Evolutionary conservation across 2,329 filamentous ascomycete genomes (phyloP), one percentile per base, ranked within the genome.

Genomic region (Huntiella moniliformis): DNA sequence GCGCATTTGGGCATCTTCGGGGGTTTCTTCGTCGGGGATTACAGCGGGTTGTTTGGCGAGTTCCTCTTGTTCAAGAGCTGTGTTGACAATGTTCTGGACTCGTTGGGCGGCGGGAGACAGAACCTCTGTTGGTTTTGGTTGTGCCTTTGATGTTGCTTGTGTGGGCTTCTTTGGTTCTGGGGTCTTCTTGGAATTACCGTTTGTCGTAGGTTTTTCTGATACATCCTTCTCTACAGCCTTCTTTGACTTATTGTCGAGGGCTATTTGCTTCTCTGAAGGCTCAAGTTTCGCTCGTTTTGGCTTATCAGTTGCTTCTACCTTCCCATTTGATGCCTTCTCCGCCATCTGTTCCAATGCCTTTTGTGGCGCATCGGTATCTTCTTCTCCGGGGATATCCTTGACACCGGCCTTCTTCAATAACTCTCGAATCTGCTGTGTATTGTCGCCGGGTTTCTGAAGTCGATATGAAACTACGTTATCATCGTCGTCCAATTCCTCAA

Each of bases 401-500:
- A 83, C 65, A 2, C 85, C 85, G n/a, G 77, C 83, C 58, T 87
- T 87, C 55, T 79, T 68, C 47, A 95, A 62, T 1, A 77, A 73
- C 43, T 88, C 77, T 12, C 82, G 59, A 3, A 95, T 66, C 52
- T 82, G 73, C 6, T 75, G 67, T 13, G 81, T 73, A 11, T 71
- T 65, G 44, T 79, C 73, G 5, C 78, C 79, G 0, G 85, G 80
- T n/a, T 65, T 73, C 34, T 76, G 73, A 28, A 80, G 63, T 46
- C 66, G 72, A 53, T 71, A 76, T 0, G 74, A 82, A 42, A 94
- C 61, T 3, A 96, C 72, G 55, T 93, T 91, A 47, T 79, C 91
- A 8, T 93, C 74, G 6, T 95, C 87, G 56, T 96, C 91, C 17
- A 96, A 67, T 63, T 93, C 77, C 61, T 98, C 91, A 46, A 85